Percentiles rank a stretch among this genome's conserved stretches.
Evolutionary conservation across 108 stramenopile genomes (phyloP).

Genomic region (Mayamaea pseudoterrestris): DNA sequence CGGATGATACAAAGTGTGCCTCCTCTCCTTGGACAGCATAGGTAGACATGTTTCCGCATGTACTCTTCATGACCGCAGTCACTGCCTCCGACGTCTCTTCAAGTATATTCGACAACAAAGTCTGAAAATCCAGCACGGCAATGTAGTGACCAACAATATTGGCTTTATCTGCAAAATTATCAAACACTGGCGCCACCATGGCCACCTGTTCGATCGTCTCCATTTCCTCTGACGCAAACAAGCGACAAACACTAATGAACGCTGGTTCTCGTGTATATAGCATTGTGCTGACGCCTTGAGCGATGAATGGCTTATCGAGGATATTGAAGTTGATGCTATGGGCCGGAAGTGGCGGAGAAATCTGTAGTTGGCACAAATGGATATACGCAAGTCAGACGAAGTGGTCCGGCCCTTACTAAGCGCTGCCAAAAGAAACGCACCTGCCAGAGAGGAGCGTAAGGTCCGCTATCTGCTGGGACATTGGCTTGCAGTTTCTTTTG

Average conservation of each 20-base stretch:
- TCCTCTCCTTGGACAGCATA: neutral
- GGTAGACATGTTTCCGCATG: neutral
- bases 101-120: slow-evolving; percentile 8
- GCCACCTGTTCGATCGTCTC: too few species aligned
- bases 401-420: too few species aligned
- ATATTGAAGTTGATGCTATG: slow-evolving; percentile 11
- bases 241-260: slow-evolving; percentile 6
- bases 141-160: slow-evolving; percentile 4
- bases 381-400: too few species aligned
- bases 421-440: too few species aligned
- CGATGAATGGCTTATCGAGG: neutral
- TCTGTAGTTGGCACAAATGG: too few species aligned
- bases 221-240: too few species aligned
- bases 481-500: too few species aligned
- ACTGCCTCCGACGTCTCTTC: slow-evolving; percentile 18
- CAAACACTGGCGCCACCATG: neutral
- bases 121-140: slow-evolving; percentile 2
- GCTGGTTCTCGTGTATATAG: neutral
- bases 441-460: slow-evolving; percentile 53
- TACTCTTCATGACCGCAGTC: slow-evolving; percentile 1
- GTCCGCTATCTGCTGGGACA: too few species aligned
- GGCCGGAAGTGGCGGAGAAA: too few species aligned
- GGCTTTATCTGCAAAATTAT: neutral
- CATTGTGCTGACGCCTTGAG: slow-evolving; percentile 1
- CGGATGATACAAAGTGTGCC: neutral